These are phyloP conservation scores for Heliamphora exappendiculata DNA, from an alignment of 148 eudicot species.

Conservation along the genomic window DNA sequence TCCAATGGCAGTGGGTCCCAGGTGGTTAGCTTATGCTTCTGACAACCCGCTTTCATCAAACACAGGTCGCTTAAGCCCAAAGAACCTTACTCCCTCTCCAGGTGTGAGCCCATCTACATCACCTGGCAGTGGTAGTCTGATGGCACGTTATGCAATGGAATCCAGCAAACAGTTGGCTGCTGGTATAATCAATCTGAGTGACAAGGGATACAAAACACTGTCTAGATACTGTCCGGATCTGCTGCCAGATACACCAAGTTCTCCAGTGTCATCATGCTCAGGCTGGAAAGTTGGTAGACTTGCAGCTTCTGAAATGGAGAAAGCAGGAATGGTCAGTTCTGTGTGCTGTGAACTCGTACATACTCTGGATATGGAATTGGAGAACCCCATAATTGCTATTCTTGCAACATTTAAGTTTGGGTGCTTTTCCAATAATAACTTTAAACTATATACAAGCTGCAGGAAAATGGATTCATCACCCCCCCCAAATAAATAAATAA, in stretches of 20 bases:
- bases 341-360: not conserved
- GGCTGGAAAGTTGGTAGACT: constrained; percentile 27
- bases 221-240: constrained; percentile 32
- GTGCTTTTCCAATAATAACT: not conserved
- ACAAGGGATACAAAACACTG: constrained; percentile 35
- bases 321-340: constrained; percentile 42
- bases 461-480: not conserved
- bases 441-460: not conserved
- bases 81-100: constrained; percentile 29
- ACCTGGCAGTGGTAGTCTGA: constrained; percentile 21
- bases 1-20: constrained; percentile 45
- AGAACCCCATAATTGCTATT: not conserved
- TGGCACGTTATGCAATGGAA: constrained; percentile 43
- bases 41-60: constrained; percentile 22
- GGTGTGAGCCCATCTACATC: constrained; percentile 33
- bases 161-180: constrained; percentile 43
- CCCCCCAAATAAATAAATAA: too few species aligned
- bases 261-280: constrained; percentile 22
- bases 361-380: not conserved
- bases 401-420: not conserved
- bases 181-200: constrained; percentile 37
- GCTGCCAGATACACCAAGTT: constrained; percentile 23
- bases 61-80: constrained; percentile 32
- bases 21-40: constrained; percentile 46
- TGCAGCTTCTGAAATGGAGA: constrained; percentile 26